A percentile compares a stretch with the other conserved stretches of the same genome.
Evolutionary conservation across 2,329 filamentous ascomycete species (phyloP).

Genomic region (Aspergillus neotritici): DNA sequence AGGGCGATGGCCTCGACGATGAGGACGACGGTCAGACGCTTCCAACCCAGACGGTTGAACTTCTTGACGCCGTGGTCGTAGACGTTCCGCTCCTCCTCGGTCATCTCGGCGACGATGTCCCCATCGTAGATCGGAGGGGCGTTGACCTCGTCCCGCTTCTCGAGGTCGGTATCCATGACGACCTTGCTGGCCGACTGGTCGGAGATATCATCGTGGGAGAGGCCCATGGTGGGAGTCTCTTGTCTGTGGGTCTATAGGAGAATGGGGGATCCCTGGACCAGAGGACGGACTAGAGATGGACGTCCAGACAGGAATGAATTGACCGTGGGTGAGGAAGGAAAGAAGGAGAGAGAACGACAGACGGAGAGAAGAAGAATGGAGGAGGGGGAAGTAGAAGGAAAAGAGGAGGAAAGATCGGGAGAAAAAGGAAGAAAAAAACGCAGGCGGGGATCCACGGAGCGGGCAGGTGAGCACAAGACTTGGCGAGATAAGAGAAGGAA

Average conservation of each 20-base stretch:
- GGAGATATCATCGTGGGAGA: constrained; percentile 8
- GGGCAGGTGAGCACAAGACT: not conserved
- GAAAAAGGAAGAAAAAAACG: not conserved
- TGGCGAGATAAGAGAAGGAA: too few relatives aligned
- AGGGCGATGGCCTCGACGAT: too few relatives aligned
- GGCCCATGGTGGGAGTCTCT: not conserved
- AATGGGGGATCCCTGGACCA: not conserved
- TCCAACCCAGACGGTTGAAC: constrained; percentile 11
- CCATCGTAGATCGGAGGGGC: constrained; percentile 14
- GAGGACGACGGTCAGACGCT: too few relatives aligned
- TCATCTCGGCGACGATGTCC: constrained; percentile 18
- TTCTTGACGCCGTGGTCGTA: constrained; percentile 19
- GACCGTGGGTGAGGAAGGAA: not conserved
- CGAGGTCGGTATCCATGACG: constrained; percentile 4
- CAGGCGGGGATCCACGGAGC: not conserved
- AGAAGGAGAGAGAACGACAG: not conserved
- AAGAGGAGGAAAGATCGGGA: not conserved
- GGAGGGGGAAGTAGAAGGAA: not conserved
- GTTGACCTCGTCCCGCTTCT: constrained; percentile 3
- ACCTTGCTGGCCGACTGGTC: constrained; percentile 11
- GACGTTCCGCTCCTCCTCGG: constrained; percentile 14
- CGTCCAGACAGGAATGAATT: not conserved
- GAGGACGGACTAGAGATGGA: not conserved
- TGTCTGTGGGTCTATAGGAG: not conserved
- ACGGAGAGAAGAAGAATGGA: not conserved